Base-by-base conservation (phyloP, 2,329 filamentous ascomycete species). In the Zymoseptoria crescenta region DNA sequence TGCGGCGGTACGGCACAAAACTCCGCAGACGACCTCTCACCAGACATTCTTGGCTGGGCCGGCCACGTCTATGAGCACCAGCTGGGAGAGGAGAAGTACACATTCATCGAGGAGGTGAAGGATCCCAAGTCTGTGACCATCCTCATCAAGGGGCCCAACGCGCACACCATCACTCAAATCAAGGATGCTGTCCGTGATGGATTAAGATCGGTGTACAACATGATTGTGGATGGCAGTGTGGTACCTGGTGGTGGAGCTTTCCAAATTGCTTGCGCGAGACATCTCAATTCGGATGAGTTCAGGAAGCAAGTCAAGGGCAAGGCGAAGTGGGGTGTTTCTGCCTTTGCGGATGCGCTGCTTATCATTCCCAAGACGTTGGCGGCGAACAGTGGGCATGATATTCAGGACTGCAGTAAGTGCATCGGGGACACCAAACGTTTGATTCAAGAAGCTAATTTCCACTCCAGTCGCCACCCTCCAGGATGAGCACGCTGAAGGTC, bases 81-180 rank as follows among this genome's bases (percentile, higher is more conserved):
- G 68, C 82, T 99, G 8, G 94, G 94, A 63, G 94, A 99, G 81
- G 94, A 99, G 81, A 99, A 99, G 80, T 99, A 90, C 79, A 99
- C 94, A 5, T 99, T 99, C 73, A 83, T 99, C 62, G 94, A 99
- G 77, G 94, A 99, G 69, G 94, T 99, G 70, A 97, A 96, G 82
- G 91, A 97, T 62, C 90, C 94, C 63, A 99, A 99, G 80, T 96
- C 93, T 1, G 94, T 99, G 52, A 99, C 94, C 16, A 81, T 99
- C 30, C 82, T 99, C 70, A 97, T 99, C 81, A 99, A 97, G 81
- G 94, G 94, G 24, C 94, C 94, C 64, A 99, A 99, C 77, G 82
- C 87, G 71, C 94, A 99, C 80, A 97, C 93, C 62, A 99, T 99
- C 70, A 86, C 89, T 13, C 94, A 99, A 76, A 91, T 99, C 71